Evolutionary conservation across 2,329 filamentous ascomycete species (phyloP).

Genomic region (Aspergillus fischeri): DNA sequence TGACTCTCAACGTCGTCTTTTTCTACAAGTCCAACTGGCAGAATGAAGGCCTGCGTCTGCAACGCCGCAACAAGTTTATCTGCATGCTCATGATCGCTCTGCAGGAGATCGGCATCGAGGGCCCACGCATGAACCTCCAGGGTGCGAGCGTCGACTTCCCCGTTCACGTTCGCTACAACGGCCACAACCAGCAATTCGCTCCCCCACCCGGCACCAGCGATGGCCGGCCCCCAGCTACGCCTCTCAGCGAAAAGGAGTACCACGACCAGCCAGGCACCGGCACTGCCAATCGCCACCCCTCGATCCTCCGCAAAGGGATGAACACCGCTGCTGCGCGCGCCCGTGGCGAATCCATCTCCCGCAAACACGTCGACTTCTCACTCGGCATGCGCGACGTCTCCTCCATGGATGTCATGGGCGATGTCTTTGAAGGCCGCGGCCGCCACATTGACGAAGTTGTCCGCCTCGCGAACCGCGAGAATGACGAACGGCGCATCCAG

Average conservation of each 20-base stretch:
- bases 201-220: slow-evolving; percentile 44
- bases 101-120: slow-evolving; percentile 78
- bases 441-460: slow-evolving; percentile 40
- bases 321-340: slow-evolving; percentile 42
- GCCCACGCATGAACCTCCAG: slow-evolving; percentile 68
- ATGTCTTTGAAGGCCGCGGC: slow-evolving; percentile 59
- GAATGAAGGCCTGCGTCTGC: slow-evolving; percentile 85
- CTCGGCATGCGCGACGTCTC: slow-evolving; percentile 61
- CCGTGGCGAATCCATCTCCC: slow-evolving; percentile 55
- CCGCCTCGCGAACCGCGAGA: slow-evolving; percentile 37
- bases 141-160: slow-evolving; percentile 65
- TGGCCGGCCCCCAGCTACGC: slow-evolving; percentile 38
- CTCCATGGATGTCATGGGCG: slow-evolving; percentile 57
- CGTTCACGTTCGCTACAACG: slow-evolving; percentile 56
- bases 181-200: slow-evolving; percentile 41
- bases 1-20: slow-evolving; percentile 88
- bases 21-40: slow-evolving; percentile 98
- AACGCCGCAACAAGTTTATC: slow-evolving; percentile 90
- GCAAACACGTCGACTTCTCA: slow-evolving; percentile 67
- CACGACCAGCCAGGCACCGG: slow-evolving; percentile 29
- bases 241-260: slow-evolving; percentile 15
- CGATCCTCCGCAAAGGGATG: slow-evolving; percentile 53
- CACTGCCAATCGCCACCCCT: slow-evolving; percentile 37
- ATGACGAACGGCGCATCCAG: slow-evolving; percentile 36
- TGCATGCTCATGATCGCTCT: slow-evolving; percentile 86